Base-by-base conservation (phyloP, 208 protist species). In the Acanthamoeba castellanii region DNA sequence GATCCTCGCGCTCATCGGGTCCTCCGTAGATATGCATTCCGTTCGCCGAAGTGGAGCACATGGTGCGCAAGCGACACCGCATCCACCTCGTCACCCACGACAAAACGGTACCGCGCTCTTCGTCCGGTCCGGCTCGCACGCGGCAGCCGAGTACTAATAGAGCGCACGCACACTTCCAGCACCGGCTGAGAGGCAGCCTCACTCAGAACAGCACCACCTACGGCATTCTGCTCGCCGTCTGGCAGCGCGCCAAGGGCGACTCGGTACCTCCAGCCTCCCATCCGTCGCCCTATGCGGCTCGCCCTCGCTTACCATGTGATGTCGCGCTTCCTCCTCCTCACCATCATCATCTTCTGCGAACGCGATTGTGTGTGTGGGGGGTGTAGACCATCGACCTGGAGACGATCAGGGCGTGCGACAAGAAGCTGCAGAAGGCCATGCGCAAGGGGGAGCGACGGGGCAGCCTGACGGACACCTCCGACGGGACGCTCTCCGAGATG, bases 351-450 rank as follows among this genome's bases (percentile, higher is more conserved):
- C 42, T 45, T 45, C 42, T 45, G 42, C 42, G 42, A 45, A 45
- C 5, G 42, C 5, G 42, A 37, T 37, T 37, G 37, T 37, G 37
- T 37, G n/a, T n/a, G n/a, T 2, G 42, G 1, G 42, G 42, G 42
- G 42, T 0, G 42, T 70, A 92, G 85, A 74, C 52, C 8, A 92
- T 92, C 52, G 85, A 92, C 30, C n/a, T 92, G 85, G 64, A 92
- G 20, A 34, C 32, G 25, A 92, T 92, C 32, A 5, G 85, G 27
- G 85, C 85, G 45, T n/a, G 57, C 16, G 85, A 92, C 85, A 92
- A 92, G 8, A 61, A 42, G 30, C 27, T 92, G 42, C 85, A 92
- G 64, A 92, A 92, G 57, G 64, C 42, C 18, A 27, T 74, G 8
- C 30, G 45, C 34, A 92, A 92, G 85, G 85, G 34, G 3, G 85